Evolutionary conservation across 257 asterid species (phyloP).

Genomic region (Agastache rugosa): DNA sequence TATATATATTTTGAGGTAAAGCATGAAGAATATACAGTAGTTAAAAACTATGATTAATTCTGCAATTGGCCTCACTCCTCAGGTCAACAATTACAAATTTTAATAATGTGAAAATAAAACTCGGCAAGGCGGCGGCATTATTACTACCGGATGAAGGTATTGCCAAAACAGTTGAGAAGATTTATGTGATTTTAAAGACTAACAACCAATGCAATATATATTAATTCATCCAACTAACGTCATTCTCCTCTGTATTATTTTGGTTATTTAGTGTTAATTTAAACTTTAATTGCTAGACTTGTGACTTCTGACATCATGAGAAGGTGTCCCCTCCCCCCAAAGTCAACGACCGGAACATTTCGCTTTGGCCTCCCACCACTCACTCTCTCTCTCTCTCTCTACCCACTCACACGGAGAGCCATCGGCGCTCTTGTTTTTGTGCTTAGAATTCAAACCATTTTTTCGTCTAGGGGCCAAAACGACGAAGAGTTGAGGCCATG

Average conservation of each 20-base stretch:
- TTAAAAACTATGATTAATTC: not conserved
- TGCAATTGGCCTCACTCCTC: not conserved
- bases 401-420: not conserved
- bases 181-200: not conserved
- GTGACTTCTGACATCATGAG: conserved; percentile 45
- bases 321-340: conserved; percentile 26
- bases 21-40: no score
- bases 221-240: conserved; percentile 11
- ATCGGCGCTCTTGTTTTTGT: not conserved
- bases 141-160: not conserved
- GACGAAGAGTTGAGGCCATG: conserved; percentile 30
- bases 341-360: conserved; percentile 36
- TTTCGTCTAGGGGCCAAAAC: not conserved
- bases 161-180: not conserved
- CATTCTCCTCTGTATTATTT: not conserved
- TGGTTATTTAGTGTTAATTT: not conserved
- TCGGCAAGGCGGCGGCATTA: conserved; percentile 30
- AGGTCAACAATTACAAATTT: not conserved
- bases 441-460: conserved; percentile 18
- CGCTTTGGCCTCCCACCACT: not conserved
- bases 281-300: not conserved
- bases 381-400: not conserved
- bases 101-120: not conserved
- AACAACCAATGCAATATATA: not conserved
- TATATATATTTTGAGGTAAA: no score